Conservation (phyloP, 441 rosid genomes). For the Arabidopsis lyrata region DNA sequence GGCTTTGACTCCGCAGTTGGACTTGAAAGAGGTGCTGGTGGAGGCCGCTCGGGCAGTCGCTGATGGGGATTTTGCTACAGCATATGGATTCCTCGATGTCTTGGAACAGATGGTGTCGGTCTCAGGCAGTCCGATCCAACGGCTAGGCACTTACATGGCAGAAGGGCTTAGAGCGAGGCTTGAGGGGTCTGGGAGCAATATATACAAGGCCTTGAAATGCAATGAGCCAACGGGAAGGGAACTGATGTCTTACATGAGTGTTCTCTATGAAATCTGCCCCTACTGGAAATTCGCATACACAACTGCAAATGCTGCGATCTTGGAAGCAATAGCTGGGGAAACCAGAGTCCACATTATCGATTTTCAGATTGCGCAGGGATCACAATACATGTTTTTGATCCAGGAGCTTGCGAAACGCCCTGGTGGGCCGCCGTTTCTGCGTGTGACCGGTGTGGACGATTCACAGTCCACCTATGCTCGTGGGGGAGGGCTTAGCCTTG, state of each 20-base stretch:
- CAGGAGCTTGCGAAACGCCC: conserved; percentile 49
- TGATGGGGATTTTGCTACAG: conserved; percentile 42
- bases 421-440: conserved; percentile 47
- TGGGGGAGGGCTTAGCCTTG: conserved; percentile 48
- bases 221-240: conserved; percentile 48
- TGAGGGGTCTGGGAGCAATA: conserved; percentile 46
- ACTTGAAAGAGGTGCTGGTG: conserved; percentile 47
- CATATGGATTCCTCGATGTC: conserved; percentile 45
- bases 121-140: conserved; percentile 46
- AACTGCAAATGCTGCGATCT: conserved; percentile 43
- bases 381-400: conserved; percentile 46
- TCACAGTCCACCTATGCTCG: conserved; percentile 48
- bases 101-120: conserved; percentile 50
- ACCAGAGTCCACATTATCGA: conserved; percentile 44
- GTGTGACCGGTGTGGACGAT: conserved; percentile 49
- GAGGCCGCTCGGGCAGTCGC: conserved; percentile 38
- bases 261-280: conserved; percentile 46
- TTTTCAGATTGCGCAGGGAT: conserved; percentile 50
- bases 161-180: conserved; percentile 53
- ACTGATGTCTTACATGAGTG: conserved; percentile 53
- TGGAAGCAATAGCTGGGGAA: conserved; percentile 42
- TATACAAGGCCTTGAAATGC: conserved; percentile 49
- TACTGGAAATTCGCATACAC: conserved; percentile 51
- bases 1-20: conserved; percentile 45
- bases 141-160: conserved; percentile 47